phyloP scores from a whole-genome alignment of 2,329 filamentous ascomycete genomes.

The Aspergillus sp. region DNA sequence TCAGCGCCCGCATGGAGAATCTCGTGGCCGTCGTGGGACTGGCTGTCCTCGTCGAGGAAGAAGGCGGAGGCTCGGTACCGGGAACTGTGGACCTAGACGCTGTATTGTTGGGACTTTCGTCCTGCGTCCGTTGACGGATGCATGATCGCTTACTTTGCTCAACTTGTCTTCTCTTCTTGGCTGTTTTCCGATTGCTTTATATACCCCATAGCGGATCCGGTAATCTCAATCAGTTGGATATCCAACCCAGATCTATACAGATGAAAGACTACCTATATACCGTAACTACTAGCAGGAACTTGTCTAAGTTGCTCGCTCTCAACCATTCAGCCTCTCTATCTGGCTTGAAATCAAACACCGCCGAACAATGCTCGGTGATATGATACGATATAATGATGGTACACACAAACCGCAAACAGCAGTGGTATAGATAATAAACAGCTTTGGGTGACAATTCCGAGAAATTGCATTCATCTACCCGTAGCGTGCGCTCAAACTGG shows the following conservation, averaged over 20 bases:
- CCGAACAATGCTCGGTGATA: not conserved
- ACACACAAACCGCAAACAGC: not conserved
- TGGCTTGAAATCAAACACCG: constrained; percentile 1
- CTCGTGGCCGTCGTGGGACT: not conserved
- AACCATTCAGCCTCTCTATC: no score
- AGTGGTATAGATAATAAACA: no score
- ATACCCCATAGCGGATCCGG: not conserved
- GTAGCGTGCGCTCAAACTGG: constrained; percentile 48
- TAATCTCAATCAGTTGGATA: not conserved
- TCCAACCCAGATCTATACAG: not conserved
- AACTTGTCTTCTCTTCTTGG: no score
- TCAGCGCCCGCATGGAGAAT: not conserved
- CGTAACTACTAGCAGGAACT: no score
- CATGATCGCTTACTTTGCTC: no score
- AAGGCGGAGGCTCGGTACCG: not conserved
- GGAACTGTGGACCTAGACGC: not conserved
- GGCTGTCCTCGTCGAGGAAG: not conserved
- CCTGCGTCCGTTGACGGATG: no score
- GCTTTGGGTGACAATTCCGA: no score
- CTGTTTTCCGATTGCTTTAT: not conserved
- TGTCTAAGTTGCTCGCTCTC: no score
- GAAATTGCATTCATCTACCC: constrained; percentile 18
- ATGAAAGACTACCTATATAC: no score
- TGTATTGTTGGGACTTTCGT: no score
- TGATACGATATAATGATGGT: not conserved